These are phyloP conservation scores for Secale cereale DNA, from an alignment of 176 grass and related monocot genomes.

Conservation along the genomic window DNA sequence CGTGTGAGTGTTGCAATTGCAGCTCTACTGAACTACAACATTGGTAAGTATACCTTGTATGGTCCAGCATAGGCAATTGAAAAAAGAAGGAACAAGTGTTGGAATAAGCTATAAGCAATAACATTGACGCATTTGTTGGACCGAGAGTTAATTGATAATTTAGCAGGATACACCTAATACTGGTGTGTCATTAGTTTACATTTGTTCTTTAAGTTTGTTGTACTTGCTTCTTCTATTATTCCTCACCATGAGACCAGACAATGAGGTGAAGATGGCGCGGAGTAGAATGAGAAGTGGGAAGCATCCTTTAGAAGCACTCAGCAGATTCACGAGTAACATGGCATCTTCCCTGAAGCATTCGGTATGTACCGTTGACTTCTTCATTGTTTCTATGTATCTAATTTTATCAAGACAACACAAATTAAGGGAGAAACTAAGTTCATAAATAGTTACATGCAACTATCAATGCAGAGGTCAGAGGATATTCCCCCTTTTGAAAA, in stretches of 20 bases:
- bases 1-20: conserved; percentile 27
- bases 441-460: not conserved
- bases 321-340: conserved; percentile 43
- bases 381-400: not conserved
- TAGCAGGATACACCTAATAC: not conserved
- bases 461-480: not conserved
- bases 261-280: conserved; percentile 42
- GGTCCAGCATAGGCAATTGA: not conserved
- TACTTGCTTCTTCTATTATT: not conserved
- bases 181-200: not conserved
- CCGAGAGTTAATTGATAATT: not conserved
- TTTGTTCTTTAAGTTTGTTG: not conserved
- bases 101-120: not conserved
- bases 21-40: conserved; percentile 56
- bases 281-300: conserved; percentile 39
- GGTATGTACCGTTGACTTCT: not conserved
- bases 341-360: conserved; percentile 44
- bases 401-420: not conserved
- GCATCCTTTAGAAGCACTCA: conserved; percentile 47
- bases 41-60: conserved; percentile 27
- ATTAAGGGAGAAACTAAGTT: not conserved
- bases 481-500: not conserved
- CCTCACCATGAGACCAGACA: conserved; percentile 41
- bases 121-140: not conserved
- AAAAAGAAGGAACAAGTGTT: not conserved